Conservation (phyloP, 345 rosid species). For the Psidium friedrichsthalianum region DNA sequence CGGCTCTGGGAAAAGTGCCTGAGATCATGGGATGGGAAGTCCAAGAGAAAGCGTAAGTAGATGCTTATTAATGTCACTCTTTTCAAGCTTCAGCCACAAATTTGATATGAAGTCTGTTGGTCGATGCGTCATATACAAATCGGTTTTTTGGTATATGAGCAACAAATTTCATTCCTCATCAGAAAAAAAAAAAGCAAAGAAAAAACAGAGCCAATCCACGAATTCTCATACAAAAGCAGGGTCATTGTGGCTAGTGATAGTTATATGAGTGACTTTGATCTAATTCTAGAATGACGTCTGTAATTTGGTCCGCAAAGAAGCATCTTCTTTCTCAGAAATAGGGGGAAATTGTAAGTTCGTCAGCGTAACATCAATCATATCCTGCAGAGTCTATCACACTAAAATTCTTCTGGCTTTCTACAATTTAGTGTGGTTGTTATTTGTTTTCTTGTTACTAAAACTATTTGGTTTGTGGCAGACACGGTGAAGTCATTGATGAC, state of each 20-base stretch:
- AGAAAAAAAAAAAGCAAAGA: too few species aligned
- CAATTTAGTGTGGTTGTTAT: background rate
- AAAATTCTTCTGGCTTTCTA: background rate
- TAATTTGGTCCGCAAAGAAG: background rate
- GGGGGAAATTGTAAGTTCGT: background rate
- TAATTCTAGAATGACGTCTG: background rate
- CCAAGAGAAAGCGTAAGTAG: background rate
- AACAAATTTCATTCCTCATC: too few species aligned
- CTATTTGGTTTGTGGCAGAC: background rate
- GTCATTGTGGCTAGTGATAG: background rate
- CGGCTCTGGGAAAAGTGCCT: background rate
- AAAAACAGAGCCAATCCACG: too few species aligned
- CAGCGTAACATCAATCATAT: background rate
- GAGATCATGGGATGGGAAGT: background rate
- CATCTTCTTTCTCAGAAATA: background rate
- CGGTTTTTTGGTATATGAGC: too few species aligned
- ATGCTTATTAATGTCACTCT: background rate
- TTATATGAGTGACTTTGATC: background rate
- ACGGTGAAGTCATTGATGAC: background rate
- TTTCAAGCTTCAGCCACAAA: too few species aligned
- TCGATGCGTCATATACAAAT: too few species aligned
- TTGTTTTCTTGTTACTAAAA: background rate
- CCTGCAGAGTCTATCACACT: rapidly evolving
- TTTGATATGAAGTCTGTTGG: too few species aligned
- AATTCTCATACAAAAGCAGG: too few species aligned